Percentiles rank a stretch among this genome's conserved stretches.
Conservation (phyloP, 2,329 filamentous ascomycete genomes). For the Chaetomiaceae sp. region DNA sequence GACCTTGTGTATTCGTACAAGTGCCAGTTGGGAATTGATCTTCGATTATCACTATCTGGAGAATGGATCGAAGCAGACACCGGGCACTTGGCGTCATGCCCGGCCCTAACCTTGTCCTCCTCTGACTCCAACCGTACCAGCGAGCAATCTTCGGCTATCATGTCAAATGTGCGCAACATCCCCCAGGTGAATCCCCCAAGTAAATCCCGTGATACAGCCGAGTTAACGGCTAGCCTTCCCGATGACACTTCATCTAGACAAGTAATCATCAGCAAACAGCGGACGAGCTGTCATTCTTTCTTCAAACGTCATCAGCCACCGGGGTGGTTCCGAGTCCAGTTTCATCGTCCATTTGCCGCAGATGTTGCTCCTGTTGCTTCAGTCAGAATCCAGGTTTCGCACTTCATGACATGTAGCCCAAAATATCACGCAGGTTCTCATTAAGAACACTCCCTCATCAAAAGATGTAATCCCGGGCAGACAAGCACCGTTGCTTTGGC, state of each 20-base stretch:
- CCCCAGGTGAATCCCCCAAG: too few species aligned
- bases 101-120: too few species aligned
- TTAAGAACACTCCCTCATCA: constrained; percentile 2
- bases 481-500: neutral
- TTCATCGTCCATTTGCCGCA: constrained; percentile 10
- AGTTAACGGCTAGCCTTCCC: too few species aligned
- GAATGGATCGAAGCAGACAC: too few species aligned
- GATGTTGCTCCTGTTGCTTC: neutral
- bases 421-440: too few species aligned
- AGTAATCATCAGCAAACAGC: neutral
- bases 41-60: too few species aligned
- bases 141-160: too few species aligned
- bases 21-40: too few species aligned
- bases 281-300: neutral
- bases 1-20: too few species aligned
- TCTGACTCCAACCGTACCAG: neutral
- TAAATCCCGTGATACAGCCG: neutral
- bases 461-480: constrained; percentile 9
- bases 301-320: neutral
- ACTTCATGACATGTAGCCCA: neutral
- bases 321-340: neutral
- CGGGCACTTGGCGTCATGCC: too few species aligned
- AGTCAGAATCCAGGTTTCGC: neutral
- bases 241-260: too few species aligned
- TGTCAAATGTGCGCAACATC: too few species aligned